Evolutionary conservation across 2,329 filamentous ascomycete genomes (phyloP).

Genomic region (Aspergillus sp.): DNA sequence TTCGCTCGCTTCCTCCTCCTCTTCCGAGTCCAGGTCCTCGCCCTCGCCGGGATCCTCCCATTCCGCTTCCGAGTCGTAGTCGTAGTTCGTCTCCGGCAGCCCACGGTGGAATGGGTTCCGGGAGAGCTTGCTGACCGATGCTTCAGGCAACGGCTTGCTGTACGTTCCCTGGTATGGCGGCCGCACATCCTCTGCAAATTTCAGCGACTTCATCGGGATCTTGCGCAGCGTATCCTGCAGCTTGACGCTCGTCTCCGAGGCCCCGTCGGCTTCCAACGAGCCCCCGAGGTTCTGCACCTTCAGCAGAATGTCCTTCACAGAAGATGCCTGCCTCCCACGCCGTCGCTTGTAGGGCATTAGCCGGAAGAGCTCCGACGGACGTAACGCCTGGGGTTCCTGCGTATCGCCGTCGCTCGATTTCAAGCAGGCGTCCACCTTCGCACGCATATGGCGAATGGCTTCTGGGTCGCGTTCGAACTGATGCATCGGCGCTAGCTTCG

Average conservation of each 20-base stretch:
- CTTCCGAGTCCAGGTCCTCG: constrained; percentile 56
- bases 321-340: constrained; percentile 21
- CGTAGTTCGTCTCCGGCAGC: constrained; percentile 50
- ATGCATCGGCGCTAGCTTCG: constrained; percentile 54
- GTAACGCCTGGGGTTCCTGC: constrained; percentile 14
- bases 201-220: constrained; percentile 50
- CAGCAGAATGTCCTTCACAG: constrained; percentile 54
- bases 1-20: constrained; percentile 52
- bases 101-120: constrained; percentile 45
- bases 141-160: constrained; percentile 38
- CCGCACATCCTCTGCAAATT: constrained; percentile 53
- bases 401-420: constrained; percentile 9
- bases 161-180: constrained; percentile 56
- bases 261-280: constrained; percentile 20
- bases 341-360: constrained; percentile 30
- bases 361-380: constrained; percentile 27
- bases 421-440: constrained; percentile 38
- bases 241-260: constrained; percentile 16
- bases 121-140: constrained; percentile 37
- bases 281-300: constrained; percentile 39
- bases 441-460: constrained; percentile 45
- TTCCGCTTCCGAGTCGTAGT: constrained; percentile 57
- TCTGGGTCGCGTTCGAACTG: constrained; percentile 51
- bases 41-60: constrained; percentile 65
- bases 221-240: constrained; percentile 35